These are phyloP conservation scores for Stephania cephalantha DNA, from an alignment of 164 flowering plant species.

Conservation along the genomic window DNA sequence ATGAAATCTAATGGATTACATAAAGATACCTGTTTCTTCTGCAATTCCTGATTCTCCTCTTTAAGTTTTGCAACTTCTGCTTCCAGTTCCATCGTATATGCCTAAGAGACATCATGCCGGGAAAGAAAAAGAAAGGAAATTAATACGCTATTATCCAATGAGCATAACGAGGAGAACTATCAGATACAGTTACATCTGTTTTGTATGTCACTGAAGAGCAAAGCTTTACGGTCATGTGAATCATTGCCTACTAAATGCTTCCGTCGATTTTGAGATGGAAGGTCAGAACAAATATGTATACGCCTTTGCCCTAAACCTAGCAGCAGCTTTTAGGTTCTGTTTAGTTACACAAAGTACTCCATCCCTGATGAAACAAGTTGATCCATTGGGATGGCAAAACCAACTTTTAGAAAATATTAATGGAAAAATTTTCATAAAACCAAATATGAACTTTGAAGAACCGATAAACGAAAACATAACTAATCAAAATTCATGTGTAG, in stretches of 20 bases:
- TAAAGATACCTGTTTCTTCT: constrained; percentile 60
- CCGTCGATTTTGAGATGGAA: background rate
- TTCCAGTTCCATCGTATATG: constrained; percentile 92
- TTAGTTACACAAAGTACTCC: background rate
- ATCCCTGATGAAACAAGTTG: background rate
- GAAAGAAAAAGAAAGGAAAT: background rate
- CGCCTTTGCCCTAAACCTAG: background rate
- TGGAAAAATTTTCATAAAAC: background rate
- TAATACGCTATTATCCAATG: background rate
- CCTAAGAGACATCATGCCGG: constrained; percentile 31
- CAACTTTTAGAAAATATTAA: background rate
- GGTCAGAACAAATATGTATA: background rate
- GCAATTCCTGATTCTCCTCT: constrained; percentile 68
- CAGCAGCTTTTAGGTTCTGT: background rate
- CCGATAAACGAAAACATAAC: background rate
- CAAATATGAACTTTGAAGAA: too few species aligned
- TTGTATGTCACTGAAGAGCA: background rate
- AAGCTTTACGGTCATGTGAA: background rate
- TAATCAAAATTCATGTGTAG: background rate
- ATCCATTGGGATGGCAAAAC: background rate
- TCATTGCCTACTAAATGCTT: background rate
- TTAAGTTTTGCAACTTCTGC: constrained; percentile 86
- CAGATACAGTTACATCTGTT: background rate
- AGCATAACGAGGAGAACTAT: background rate
- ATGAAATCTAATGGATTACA: background rate